Evolutionary conservation across 2,329 filamentous ascomycete genomes (phyloP).

Genomic region (Fusarium foetens): DNA sequence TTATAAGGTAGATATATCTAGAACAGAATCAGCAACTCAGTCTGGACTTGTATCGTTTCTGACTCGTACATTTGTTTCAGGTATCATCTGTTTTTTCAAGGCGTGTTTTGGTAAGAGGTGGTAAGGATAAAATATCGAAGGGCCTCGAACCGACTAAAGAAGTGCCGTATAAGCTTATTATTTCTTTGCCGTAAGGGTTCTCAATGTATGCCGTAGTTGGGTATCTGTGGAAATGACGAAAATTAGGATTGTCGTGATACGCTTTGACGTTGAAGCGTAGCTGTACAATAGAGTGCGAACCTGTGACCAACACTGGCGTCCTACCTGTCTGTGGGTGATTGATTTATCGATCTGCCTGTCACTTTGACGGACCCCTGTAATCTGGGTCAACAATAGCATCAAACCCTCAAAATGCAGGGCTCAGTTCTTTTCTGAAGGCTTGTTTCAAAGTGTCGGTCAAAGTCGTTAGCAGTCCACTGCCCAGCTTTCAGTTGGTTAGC

Average conservation of each 20-base stretch:
- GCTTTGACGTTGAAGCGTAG: slow-evolving; percentile 9
- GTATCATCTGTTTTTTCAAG: not conserved
- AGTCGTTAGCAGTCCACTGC: not conserved
- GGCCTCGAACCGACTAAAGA: not conserved
- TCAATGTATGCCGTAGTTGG: not conserved
- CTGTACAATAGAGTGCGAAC: not conserved
- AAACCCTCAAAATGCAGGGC: not conserved
- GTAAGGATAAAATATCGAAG: not conserved
- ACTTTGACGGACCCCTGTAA: slow-evolving; percentile 3
- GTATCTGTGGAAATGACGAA: not conserved
- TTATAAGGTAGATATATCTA: not conserved
- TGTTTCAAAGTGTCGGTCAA: slow-evolving; percentile 31
- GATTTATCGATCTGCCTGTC: slow-evolving; percentile 2
- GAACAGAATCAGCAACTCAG: not conserved
- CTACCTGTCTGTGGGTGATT: not conserved
- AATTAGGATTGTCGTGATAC: slow-evolving; percentile 5
- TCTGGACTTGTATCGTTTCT: not conserved
- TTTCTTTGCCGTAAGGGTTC: not conserved
- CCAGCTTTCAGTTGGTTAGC: not conserved
- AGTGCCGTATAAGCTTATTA: not conserved
- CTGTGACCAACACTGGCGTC: not conserved
- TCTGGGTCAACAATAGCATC: slow-evolving; percentile 2
- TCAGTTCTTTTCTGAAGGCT: not conserved
- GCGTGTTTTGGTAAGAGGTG: not conserved
- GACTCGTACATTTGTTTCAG: slow-evolving; percentile 1